Conservation (phyloP, 2,329 filamentous ascomycete species). For the Ophiostoma himal-ulmi region DNA sequence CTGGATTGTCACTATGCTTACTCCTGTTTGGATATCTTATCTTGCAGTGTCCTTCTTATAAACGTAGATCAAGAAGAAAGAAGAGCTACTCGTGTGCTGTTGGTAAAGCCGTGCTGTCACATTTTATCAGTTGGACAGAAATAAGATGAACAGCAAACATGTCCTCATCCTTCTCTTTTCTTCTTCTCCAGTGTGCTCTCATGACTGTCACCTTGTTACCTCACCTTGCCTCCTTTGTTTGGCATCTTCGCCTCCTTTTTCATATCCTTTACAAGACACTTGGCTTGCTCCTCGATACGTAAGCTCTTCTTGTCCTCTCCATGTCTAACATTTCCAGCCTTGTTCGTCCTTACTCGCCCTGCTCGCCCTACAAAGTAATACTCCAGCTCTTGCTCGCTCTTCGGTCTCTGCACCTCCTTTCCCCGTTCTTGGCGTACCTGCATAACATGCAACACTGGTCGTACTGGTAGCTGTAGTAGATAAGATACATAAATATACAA, state of each 20-base stretch:
- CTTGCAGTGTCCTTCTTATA: neutral
- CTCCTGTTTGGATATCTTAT: neutral
- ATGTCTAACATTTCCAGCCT: neutral
- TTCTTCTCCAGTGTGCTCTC: neutral
- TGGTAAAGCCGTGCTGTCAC: neutral
- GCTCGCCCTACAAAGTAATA: neutral
- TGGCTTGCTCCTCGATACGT: conserved; percentile 15
- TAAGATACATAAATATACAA: neutral
- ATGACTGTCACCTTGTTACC: neutral
- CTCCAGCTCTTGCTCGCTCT: neutral
- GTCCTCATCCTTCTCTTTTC: neutral
- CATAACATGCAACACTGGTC: conserved; percentile 9
- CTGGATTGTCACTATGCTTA: neutral
- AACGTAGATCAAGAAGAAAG: neutral
- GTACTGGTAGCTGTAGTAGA: neutral
- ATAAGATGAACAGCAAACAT: neutral
- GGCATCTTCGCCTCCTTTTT: neutral
- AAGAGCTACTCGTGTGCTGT: neutral
- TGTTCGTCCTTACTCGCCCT: neutral
- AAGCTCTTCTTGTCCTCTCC: neutral
- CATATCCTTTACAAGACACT: neutral
- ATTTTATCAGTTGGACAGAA: neutral
- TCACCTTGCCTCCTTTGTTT: neutral
- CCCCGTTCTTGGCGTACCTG: conserved; percentile 13
- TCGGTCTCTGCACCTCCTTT: conserved; percentile 4